phyloP scores from a whole-genome alignment of 2,329 filamentous ascomycete species.

The Cryphonectria radicalis region DNA sequence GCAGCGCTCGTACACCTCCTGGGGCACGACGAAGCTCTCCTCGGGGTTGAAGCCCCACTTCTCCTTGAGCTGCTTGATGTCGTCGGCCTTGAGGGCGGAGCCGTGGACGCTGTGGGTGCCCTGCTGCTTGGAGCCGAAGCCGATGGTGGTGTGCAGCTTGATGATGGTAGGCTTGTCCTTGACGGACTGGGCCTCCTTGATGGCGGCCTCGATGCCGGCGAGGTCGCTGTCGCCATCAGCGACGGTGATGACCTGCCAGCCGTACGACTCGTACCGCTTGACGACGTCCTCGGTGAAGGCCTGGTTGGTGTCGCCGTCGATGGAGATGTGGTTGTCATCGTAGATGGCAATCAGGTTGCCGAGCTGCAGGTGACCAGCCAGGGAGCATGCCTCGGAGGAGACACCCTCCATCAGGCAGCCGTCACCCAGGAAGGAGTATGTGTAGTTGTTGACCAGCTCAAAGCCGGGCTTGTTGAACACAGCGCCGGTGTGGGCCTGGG shows the following conservation, averaged over 20 bases:
- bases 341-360: conserved; percentile 97
- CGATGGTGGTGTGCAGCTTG: conserved; percentile 96
- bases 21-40: conserved; percentile 89
- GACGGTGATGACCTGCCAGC: conserved; percentile 89
- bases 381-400: conserved; percentile 87
- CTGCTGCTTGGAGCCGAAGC: conserved; percentile 90
- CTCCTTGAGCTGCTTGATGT: conserved; percentile 90
- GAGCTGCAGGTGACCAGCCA: conserved; percentile 94
- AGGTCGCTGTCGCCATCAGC: conserved; percentile 89
- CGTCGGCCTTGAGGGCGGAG: conserved; percentile 91
- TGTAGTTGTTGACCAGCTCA: conserved; percentile 93
- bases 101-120: conserved; percentile 97
- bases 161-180: conserved; percentile 97
- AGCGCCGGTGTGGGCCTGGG: conserved; percentile 87
- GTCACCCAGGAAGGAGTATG: conserved; percentile 95
- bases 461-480: conserved; percentile 97
- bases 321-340: conserved; percentile 98
- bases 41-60: conserved; percentile 97
- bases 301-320: conserved; percentile 92
- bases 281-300: conserved; percentile 96
- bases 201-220: conserved; percentile 83
- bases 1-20: conserved; percentile 93
- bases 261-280: conserved; percentile 95
- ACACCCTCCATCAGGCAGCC: conserved; percentile 99
- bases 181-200: conserved; percentile 81